Conservation (phyloP, 805 yeast species). For the Brettanomyces nanus region DNA sequence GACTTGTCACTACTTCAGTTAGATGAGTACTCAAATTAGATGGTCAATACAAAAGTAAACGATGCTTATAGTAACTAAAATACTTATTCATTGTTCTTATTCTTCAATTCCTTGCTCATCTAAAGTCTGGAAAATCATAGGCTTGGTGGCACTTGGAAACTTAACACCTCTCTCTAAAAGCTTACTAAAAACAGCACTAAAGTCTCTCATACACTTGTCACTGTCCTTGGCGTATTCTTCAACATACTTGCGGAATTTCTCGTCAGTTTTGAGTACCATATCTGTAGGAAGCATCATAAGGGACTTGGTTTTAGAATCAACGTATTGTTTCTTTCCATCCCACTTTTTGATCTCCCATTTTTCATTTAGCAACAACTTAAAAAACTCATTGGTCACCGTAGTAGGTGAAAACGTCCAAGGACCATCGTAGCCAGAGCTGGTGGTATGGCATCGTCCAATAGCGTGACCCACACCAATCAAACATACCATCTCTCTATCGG, state of each 20-base stretch:
- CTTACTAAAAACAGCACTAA: conserved; percentile 35
- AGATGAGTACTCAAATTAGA: too few species aligned
- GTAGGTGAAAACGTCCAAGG: conserved; percentile 86
- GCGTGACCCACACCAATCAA: conserved; percentile 41
- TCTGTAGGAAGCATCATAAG: conserved; percentile 57
- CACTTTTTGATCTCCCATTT: conserved; percentile 55
- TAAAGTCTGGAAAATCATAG: conserved; percentile 51
- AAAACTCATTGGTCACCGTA: conserved; percentile 67
- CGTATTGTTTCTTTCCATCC: conserved; percentile 57
- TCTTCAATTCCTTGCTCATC: conserved; percentile 47
- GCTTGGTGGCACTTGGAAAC: conserved; percentile 42
- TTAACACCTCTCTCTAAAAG: conserved; percentile 67
- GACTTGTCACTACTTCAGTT: too few species aligned
- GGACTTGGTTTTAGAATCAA: conserved; percentile 47
- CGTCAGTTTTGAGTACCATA: conserved; percentile 42
- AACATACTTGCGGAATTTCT: conserved; percentile 35
- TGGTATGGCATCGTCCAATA: conserved; percentile 39
- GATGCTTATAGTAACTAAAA: too few species aligned
- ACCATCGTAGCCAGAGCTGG: conserved; percentile 74
- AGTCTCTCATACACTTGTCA: conserved; percentile 41
- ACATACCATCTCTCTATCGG: conserved; percentile 38
- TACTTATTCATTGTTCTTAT: too few species aligned
- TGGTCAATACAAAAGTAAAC: too few species aligned
- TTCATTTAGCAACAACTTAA: conserved; percentile 41
- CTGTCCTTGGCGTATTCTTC: conserved; percentile 42